Conservation (phyloP, 31 red algal genomes). For the Asparagopsis taxiformis region DNA sequence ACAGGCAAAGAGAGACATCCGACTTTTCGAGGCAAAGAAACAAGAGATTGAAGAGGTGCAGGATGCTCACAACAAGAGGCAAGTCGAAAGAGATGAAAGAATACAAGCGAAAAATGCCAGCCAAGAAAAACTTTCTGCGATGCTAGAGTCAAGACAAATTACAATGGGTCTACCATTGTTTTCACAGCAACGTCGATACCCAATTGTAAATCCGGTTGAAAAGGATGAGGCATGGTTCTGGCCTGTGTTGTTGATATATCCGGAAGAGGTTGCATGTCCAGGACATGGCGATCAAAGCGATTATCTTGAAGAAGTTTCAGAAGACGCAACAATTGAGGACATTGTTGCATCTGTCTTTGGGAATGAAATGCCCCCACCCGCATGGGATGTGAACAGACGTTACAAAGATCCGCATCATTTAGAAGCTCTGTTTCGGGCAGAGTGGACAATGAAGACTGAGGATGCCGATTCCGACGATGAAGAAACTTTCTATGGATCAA, state of each 20-base stretch:
- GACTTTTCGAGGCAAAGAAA: conserved; percentile 15
- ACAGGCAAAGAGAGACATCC: conserved; percentile 3
- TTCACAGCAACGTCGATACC: conserved; percentile 66
- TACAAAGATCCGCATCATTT: conserved; percentile 25
- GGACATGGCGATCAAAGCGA: conserved; percentile 76
- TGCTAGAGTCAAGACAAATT: conserved; percentile 50
- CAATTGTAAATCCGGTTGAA: conserved; percentile 16
- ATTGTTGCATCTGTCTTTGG: conserved; percentile 32
- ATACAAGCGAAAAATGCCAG: conserved; percentile 19
- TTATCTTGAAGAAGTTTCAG: conserved; percentile 59
- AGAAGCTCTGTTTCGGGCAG: conserved; percentile 36
- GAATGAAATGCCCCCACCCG: conserved; percentile 7
- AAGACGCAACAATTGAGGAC: conserved; percentile 47
- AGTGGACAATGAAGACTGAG: conserved; percentile 56
- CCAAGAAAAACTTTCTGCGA: conserved; percentile 23
- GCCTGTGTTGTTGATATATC: conserved; percentile 90
- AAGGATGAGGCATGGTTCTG: conserved; percentile 56
- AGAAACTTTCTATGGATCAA: conserved; percentile 29
- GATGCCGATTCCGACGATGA: conserved; percentile 55
- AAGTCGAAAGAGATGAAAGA: conserved; percentile 5
- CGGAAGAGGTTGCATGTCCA: conserved; percentile 38
- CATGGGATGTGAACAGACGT: conserved; percentile 54
- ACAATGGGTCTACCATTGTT: conserved; percentile 77
- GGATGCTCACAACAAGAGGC: neutral
- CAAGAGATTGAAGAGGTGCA: neutral